Conservation (phyloP, 1,284 basidiomycete species). For the Apiotrichum montevideense region DNA sequence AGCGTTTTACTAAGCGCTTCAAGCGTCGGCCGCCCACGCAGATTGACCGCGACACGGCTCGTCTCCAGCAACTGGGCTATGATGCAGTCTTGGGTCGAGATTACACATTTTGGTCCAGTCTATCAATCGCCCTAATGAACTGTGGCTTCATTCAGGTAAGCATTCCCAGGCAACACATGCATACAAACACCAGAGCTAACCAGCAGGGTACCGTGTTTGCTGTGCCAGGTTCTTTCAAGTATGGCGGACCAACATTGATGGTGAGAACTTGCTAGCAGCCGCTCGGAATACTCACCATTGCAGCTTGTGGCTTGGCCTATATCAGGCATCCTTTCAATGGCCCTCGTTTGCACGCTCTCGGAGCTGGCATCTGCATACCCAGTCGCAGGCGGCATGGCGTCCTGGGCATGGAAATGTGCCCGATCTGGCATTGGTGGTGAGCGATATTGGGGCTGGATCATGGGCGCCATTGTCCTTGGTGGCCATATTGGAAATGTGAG, state of each 20-base stretch:
- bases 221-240: constrained; percentile 39
- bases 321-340: constrained; percentile 33
- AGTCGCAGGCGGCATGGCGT: constrained; percentile 45
- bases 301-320: constrained; percentile 45
- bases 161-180: not conserved
- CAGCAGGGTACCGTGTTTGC: constrained; percentile 42
- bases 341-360: constrained; percentile 36
- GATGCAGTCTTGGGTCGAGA: constrained; percentile 43
- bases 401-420: constrained; percentile 45
- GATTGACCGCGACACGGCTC: constrained; percentile 35
- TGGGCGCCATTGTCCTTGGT: constrained; percentile 42
- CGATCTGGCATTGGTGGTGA: constrained; percentile 42
- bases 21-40: constrained; percentile 10
- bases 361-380: constrained; percentile 46
- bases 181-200: not conserved
- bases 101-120: constrained; percentile 46
- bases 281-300: not conserved
- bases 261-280: constrained; percentile 12
- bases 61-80: constrained; percentile 43
- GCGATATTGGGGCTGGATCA: constrained; percentile 44
- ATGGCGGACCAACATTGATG: constrained; percentile 44
- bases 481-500: constrained; percentile 44
- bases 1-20: constrained; percentile 2
- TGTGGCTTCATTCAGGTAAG: constrained; percentile 40
- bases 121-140: constrained; percentile 40